Evolutionary conservation across 1,284 basidiomycete species (phyloP), one percentile per base, ranked within the genome.

Genomic region (Naganishia sp.): DNA sequence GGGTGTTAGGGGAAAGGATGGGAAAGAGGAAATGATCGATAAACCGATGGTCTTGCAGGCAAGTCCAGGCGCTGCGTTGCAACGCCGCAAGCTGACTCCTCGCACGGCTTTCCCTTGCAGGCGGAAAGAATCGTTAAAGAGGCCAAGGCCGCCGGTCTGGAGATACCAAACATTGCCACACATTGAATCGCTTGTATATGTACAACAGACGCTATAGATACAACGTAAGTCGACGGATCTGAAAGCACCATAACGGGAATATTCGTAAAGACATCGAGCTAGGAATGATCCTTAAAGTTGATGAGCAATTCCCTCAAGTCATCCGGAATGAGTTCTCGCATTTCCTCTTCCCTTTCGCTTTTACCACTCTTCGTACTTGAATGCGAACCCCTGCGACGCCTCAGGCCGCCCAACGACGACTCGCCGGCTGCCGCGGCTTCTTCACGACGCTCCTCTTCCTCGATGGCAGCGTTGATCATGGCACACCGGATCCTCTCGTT

Each of bases 131-230:
- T 62, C 11, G 46, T 68, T 52, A 63, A 63, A 53, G 68, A 69
- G 49, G 68, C 68, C 15, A 31, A 53, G 41, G 68, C 55, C 18
- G 64, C 65, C 6, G 68, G 68, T n/a, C 42, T 67, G 17, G 58
- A 62, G 90, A 89, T 1, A 84, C 86, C 71, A 18, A 35, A 61
- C 28, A 28, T 61, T 11, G 21, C 15, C 31, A 42, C 28, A 32
- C n/a, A 50, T 11, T 28, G 49, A 50, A 18, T 47, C n/a, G 23
- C 18, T 47, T 15, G n/a, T n/a, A n/a, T 15, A n/a, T 18, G n/a
- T 47, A 47, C 45, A 47, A 47, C 45, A n/a, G n/a, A 23, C 18
- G 7, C 18, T 23, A 47, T n/a, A 47, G 50, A 35, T 52, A 52
- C 50, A 52, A 52, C 50, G 50, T 7, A 31, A 52, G 50, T 3